These are phyloP conservation scores for Penicillium argentinense DNA, from an alignment of 495 filamentous ascomycete species.

Conservation along the genomic window DNA sequence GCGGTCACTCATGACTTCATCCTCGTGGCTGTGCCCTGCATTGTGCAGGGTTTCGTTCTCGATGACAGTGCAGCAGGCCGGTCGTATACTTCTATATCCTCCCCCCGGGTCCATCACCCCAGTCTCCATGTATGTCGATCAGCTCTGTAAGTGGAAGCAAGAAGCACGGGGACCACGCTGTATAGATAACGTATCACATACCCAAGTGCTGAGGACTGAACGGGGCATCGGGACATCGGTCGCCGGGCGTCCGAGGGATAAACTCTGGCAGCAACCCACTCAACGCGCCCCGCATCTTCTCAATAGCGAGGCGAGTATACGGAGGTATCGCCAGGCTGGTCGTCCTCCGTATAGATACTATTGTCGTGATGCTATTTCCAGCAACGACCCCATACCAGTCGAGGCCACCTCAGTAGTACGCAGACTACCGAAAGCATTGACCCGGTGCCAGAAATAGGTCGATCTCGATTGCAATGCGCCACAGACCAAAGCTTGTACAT, in stretches of 20 bases:
- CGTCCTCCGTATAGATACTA: no score
- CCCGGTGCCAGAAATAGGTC: neutral
- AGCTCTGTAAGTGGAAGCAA: neutral
- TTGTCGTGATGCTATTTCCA: no score
- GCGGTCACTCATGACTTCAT: neutral
- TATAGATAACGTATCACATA: no score
- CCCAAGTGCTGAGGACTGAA: no score
- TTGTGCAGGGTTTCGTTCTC: neutral
- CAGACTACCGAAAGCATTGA: neutral
- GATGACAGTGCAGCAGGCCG: neutral
- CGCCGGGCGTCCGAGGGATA: no score
- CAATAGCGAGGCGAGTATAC: no score
- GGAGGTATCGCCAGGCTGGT: no score
- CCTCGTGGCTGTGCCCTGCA: conserved; percentile 1
- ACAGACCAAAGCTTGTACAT: conserved; percentile 1
- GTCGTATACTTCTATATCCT: conserved; percentile 2
- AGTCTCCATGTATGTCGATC: conserved; percentile 9
- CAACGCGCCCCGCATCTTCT: no score
- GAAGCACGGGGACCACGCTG: no score
- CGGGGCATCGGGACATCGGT: no score
- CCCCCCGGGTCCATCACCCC: neutral
- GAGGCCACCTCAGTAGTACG: neutral
- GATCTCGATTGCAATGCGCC: conserved; percentile 8
- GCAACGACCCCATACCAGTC: no score
- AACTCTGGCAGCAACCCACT: no score